Base-by-base conservation (phyloP, 2,329 filamentous ascomycete species). In the Penicillium sp. region DNA sequence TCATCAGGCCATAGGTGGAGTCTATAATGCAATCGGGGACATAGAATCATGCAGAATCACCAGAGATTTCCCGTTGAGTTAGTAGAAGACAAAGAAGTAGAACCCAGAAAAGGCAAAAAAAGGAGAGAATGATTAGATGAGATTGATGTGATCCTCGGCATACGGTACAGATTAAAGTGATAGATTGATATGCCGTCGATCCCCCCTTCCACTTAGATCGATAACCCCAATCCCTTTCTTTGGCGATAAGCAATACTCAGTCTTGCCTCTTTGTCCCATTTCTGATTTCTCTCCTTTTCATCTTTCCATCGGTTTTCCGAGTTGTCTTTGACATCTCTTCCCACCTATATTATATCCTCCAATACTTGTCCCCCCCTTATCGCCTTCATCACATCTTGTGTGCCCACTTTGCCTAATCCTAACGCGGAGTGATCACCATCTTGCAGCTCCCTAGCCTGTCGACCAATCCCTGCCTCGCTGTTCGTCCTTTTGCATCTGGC, bases 11-110 rank as follows among this genome's bases (percentile, higher is more conserved):
- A 47, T 56, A 6, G 62, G 69, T 73, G 71, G 71, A 68, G 65
- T 60, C 59, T 31, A 57, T n/a, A 60, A 62, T 64, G 61, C 60
- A 63, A 72, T 73, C 65, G 69, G 67, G 69, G 62, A 25, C 42
- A 47, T 25, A 42, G 41, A 47, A 40, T 27, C 19, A 52, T 41
- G 25, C n/a, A 38, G 31, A 40, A 55, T 45, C 13, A n/a, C 29
- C 23, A 40, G 42, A 53, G 48, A 56, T 56, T 54, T 57, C 21
- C 1, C 6, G 1, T 19, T 33, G 15, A n/a, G 15, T 31, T 13
- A 33, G 31, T 33, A 13, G 12, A 33, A 33, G 5, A 33, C 5
- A 5, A 33, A 33, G 31, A 33, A 31, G 4, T 13, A 31, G 12
- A 5, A 31, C 6, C 6, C 9, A 15, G 4, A n/a, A 15, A 27